These are phyloP conservation scores for Acer campestre DNA, from an alignment of 345 rosid species.

Conservation along the genomic window DNA sequence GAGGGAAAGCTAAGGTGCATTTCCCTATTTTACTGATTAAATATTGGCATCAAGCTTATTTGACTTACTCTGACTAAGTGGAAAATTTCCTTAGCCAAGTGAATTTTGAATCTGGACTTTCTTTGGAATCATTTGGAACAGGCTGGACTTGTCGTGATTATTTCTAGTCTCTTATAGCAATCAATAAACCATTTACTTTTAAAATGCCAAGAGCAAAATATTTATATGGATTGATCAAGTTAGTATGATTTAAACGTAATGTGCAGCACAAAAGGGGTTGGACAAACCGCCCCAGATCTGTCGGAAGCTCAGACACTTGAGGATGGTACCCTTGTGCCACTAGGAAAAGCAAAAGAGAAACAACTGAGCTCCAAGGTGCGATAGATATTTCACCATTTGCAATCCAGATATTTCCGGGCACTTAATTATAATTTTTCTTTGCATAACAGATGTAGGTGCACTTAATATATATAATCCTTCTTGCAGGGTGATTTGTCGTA, in stretches of 20 bases:
- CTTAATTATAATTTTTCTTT: neutral
- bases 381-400: neutral
- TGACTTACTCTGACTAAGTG: neutral
- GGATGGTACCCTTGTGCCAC: constrained; percentile 72
- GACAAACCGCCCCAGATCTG: constrained; percentile 69
- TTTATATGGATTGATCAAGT: neutral
- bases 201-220: neutral
- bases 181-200: neutral
- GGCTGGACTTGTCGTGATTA: neutral
- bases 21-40: constrained; percentile 1
- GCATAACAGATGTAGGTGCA: neutral
- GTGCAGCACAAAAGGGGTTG: constrained; percentile 84
- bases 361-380: constrained; percentile 40
- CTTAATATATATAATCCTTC: neutral
- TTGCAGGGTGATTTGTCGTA: constrained; percentile 69
- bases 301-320: constrained; percentile 57
- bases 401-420: neutral
- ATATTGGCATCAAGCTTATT: neutral
- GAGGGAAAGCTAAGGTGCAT: constrained; percentile 81
- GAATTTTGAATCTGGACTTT: constrained; percentile 1
- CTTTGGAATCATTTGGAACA: neutral
- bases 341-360: constrained; percentile 66
- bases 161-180: constrained; percentile 1
- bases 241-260: constrained; percentile 6
- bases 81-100: neutral